Evolutionary conservation across 768 basidiomycete species (phyloP), one percentile per base, ranked within the genome.

Genomic region (Boletus patriciae): DNA sequence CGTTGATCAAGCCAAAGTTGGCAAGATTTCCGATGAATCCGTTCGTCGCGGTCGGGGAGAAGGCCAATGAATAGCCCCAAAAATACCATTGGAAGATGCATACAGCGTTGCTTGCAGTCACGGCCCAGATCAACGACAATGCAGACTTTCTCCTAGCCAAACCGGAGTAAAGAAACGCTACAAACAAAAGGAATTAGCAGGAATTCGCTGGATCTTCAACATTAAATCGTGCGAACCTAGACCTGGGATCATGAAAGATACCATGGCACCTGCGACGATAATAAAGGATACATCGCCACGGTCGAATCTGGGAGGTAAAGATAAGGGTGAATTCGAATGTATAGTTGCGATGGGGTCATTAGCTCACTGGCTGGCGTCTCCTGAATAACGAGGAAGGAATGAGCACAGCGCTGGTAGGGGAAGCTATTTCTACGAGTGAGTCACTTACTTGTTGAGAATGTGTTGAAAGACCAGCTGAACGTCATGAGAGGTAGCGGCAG

Each of bases 1-100:
- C 92, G 55, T 84, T 77, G 52, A 82, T 78, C 42, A 95, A 76
- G 21, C 88, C 91, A 63, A 94, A 89, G 73, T 91, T 84, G 37
- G 77, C 77, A 23, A 97, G 82, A 71, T 95, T 85, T 43, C 90
- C 90, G 57, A 92, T 91, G 74, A 77, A 87, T 33, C 88, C 83
- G 69, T 88, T 87, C 50, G 83, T 86, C 4, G 86, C 85, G 3
- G 87, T 79, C 3, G 85, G 78, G 4, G 90, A 92, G 74, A 95
- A 95, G 2, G 91, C 88, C 33, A 95, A 78, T 1, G 83, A 88
- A 74, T 94, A 95, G 71, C 87, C 87, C 85, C 86, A 87, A 72
- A 86, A 78, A 70, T 81, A 92, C 90, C 90, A 92, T 65, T 89
- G 87, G 70, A 90, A 85, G 55, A 90, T 85, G 59, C 83, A 83